A percentile compares a stretch with the other conserved stretches of the same genome.
Conservation (phyloP, 1,284 basidiomycete genomes). For the Ceratobasidium sp. region DNA sequence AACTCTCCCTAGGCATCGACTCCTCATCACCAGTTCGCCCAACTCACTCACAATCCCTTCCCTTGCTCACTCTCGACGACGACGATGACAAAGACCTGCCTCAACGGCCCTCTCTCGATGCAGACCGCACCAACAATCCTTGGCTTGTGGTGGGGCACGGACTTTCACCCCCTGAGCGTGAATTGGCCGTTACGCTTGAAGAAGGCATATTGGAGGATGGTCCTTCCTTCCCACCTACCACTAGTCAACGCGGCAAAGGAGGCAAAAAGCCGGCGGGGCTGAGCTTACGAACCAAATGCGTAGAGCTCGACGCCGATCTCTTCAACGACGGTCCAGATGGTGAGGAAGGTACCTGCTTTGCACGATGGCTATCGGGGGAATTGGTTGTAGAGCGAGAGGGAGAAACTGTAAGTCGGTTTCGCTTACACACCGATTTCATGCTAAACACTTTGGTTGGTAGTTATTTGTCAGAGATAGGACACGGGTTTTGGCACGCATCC, state of each 20-base stretch:
- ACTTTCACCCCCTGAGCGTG: slow-evolving; percentile 19
- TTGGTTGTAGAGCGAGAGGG: slow-evolving; percentile 19
- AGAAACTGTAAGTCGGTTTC: slow-evolving; percentile 1
- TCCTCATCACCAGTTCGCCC: slow-evolving; percentile 14
- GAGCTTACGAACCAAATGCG: slow-evolving; percentile 7
- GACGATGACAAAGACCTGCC: slow-evolving; percentile 16
- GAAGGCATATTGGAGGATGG: slow-evolving; percentile 2
- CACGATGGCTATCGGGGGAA: slow-evolving; percentile 31
- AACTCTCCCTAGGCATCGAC: slow-evolving; percentile 2
- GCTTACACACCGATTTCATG: not conserved
- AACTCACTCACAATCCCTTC: slow-evolving; percentile 8
- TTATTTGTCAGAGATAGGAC: slow-evolving; percentile 22
- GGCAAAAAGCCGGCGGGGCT: slow-evolving; percentile 12
- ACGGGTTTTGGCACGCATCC: not conserved
- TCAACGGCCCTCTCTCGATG: slow-evolving; percentile 12
- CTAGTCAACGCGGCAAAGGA: slow-evolving; percentile 5
- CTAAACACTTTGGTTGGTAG: not conserved
- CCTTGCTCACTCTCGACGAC: not conserved
- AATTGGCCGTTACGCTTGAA: slow-evolving; percentile 3
- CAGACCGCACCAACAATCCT: slow-evolving; percentile 24
- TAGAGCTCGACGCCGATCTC: slow-evolving; percentile 13
- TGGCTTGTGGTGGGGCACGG: slow-evolving; percentile 30
- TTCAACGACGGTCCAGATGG: slow-evolving; percentile 35
- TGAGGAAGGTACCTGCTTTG: slow-evolving; percentile 28
- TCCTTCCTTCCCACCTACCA: not conserved